Conservation (phyloP, 257 asterid genomes). For the Nicotiana otophora region DNA sequence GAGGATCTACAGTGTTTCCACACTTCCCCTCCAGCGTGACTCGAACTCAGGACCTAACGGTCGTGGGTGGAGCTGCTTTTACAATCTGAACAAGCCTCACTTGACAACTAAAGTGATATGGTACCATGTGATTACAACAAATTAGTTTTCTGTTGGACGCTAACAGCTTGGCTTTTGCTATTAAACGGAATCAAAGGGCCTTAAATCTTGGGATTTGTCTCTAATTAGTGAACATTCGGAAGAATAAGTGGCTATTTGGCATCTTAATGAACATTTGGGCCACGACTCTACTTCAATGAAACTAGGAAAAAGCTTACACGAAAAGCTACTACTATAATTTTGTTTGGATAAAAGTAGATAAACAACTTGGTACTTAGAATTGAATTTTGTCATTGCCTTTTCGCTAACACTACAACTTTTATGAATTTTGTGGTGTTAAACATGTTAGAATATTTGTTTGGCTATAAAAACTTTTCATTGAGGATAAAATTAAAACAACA, state of each 20-base stretch:
- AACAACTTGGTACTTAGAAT: not conserved
- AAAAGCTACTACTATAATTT: not conserved
- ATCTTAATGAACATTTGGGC: not conserved
- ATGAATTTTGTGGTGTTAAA: too few relatives aligned
- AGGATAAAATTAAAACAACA: too few relatives aligned
- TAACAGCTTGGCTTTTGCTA: not conserved
- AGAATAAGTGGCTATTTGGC: not conserved
- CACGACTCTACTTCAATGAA: not conserved
- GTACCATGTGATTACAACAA: not conserved
- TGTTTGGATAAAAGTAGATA: not conserved
- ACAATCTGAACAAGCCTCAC: too few relatives aligned
- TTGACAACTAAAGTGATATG: too few relatives aligned
- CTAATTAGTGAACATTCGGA: not conserved
- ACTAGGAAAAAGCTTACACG: not conserved
- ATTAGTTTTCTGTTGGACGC: not conserved
- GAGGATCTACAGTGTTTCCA: too few relatives aligned
- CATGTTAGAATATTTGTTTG: too few relatives aligned
- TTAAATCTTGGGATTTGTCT: slow-evolving; percentile 7
- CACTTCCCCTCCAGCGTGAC: too few relatives aligned
- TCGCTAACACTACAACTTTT: too few relatives aligned
- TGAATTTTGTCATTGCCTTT: not conserved
- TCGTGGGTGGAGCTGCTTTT: too few relatives aligned
- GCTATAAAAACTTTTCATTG: too few relatives aligned
- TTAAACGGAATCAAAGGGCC: not conserved
- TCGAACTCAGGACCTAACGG: too few relatives aligned